Percentiles rank a stretch among this genome's conserved stretches.
Conservation (phyloP, 2,329 filamentous ascomycete genomes). For the Canariomyces notabilis region DNA sequence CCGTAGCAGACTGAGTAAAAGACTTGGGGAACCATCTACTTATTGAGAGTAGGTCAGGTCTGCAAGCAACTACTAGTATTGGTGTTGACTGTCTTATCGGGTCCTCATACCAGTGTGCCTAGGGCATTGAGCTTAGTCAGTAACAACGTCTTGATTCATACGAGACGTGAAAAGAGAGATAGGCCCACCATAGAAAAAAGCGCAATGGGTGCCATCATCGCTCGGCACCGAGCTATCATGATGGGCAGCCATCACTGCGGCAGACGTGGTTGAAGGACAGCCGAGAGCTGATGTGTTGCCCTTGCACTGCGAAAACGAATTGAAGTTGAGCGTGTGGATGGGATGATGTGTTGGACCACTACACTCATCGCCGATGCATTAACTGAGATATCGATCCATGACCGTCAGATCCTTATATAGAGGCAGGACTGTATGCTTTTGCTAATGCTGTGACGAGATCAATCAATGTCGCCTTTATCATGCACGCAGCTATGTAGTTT, state of each 20-base stretch:
- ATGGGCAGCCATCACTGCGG: constrained; percentile 11
- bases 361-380: too few species aligned
- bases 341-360: too few species aligned
- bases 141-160: constrained; percentile 7
- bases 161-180: not conserved
- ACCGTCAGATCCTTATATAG: not conserved
- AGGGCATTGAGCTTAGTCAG: constrained; percentile 22
- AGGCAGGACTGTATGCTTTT: not conserved
- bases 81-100: not conserved
- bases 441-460: not conserved
- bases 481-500: too few species aligned
- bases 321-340: too few species aligned
- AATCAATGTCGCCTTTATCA: not conserved
- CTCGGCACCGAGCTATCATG: constrained; percentile 3
- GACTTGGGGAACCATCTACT: constrained; percentile 79
- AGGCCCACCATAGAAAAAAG: constrained; percentile 52
- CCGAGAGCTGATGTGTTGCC: too few species aligned
- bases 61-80: not conserved
- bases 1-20: constrained; percentile 82
- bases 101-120: constrained; percentile 36
- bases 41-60: not conserved
- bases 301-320: too few species aligned
- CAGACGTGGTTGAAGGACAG: too few species aligned
- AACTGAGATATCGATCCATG: too few species aligned
- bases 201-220: constrained; percentile 19